Evolutionary conservation across 2,329 filamentous ascomycete species (phyloP), one percentile per base, ranked within the genome.

Genomic region (Zymoseptoria crescenta): DNA sequence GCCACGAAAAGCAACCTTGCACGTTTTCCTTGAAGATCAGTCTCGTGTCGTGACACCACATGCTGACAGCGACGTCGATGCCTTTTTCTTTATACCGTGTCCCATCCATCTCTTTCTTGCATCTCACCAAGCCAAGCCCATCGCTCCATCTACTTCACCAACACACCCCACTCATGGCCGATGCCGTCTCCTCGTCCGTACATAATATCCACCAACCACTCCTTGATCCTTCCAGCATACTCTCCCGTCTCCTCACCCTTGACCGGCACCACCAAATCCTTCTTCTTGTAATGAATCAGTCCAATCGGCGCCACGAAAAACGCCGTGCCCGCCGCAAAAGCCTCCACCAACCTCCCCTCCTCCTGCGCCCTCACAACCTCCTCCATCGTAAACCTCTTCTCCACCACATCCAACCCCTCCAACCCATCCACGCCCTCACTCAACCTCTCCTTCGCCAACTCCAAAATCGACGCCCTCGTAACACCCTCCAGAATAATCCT

Each of bases 401-500:
- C 92, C 0, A 93, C 86, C 48, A 96, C 81, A 66, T 92, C 87
- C 1, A 84, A 64, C 3, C 72, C 68, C 57, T 79, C 78, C 9
- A 77, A 59, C 19, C 65, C 64, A 5, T 56, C 58, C 3, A n/a
- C 60, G 57, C 19, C 41, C 56, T 58, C 58, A 9, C 49, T 73
- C 9, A 95, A 75, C 7, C 87, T 80, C 72, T 86, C 80, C 24
- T 83, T 79, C 0, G 84, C 86, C 20, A 96, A 79, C 65, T 93
- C 86, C 41, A 96, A 74, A 20, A 92, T 84, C 67, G 88, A 92
- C 56, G 88, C 81, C 56, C 92, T 81, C n/a, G 91, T 96, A 9
- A 96, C 87, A 64, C 92, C 92, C 63, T 93, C 88, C 2, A 96
- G 80, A 66, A 96, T 96, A 61, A 96, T 81, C 69, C 87, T 85